Evolutionary conservation across 805 yeast species (phyloP).

Genomic region (Saccharomyces cerevisiae): DNA sequence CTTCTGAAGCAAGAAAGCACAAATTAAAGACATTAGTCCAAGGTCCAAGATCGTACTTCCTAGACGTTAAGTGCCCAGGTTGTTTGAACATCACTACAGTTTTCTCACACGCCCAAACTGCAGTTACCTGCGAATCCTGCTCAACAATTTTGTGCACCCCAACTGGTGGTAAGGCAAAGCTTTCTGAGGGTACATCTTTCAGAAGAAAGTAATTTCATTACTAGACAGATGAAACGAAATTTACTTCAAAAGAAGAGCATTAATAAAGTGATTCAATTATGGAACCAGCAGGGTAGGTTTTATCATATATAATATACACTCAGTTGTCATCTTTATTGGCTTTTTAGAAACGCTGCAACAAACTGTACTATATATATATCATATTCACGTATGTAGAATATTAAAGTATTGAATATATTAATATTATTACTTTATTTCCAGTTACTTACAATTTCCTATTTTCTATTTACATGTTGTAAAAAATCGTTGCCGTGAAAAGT

Average conservation of each 20-base stretch:
- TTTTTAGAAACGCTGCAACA: background rate
- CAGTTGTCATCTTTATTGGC: background rate
- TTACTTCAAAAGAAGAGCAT: background rate
- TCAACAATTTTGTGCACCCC: constrained; percentile 97
- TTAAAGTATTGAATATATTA: background rate
- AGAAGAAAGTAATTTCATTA: constrained; percentile 75
- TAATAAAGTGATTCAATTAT: background rate
- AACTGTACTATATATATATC: constrained; percentile 1
- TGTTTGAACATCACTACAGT: constrained; percentile 98
- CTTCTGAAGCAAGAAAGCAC: constrained; percentile 93
- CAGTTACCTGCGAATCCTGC: constrained; percentile 98
- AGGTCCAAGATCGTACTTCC: constrained; percentile 96
- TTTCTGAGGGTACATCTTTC: constrained; percentile 99
- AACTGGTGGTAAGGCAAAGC: constrained; percentile 99
- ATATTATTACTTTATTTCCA: background rate
- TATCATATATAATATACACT: background rate
- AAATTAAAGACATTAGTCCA: constrained; percentile 96
- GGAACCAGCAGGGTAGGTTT: background rate
- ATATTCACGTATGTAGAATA: constrained; percentile 1
- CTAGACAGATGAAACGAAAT: background rate
- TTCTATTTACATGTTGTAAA: background rate
- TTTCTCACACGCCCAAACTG: constrained; percentile 99
- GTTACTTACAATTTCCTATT: background rate
- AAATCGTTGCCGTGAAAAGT: constrained; percentile 8
- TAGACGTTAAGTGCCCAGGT: constrained; percentile 99